phyloP scores from a whole-genome alignment of 129 eudicot genomes.

The Arctium minus region DNA sequence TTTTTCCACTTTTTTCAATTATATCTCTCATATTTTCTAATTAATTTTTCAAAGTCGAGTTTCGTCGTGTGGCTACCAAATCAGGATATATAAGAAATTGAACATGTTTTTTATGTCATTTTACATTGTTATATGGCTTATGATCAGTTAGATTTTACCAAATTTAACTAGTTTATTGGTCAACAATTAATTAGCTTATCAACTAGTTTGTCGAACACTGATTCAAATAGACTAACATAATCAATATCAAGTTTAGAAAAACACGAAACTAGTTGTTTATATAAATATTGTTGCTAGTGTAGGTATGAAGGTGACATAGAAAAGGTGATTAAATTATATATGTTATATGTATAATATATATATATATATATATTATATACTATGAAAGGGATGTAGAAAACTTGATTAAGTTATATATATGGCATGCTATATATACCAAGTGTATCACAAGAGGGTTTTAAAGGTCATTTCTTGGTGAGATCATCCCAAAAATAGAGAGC shows the following conservation, averaged over 20 bases:
- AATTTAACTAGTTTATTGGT: too few species aligned
- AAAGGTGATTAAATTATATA: not conserved
- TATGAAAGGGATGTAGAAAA: not conserved
- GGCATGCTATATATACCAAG: constrained; percentile 10
- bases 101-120: not conserved
- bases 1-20: too few species aligned
- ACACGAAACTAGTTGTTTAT: not conserved
- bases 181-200: too few species aligned
- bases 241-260: not conserved
- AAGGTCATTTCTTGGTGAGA: not conserved
- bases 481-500: constrained; percentile 5
- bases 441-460: constrained; percentile 11
- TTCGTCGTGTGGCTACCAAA: too few species aligned
- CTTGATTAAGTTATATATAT: constrained; percentile 12
- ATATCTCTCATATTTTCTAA: too few species aligned
- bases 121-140: not conserved
- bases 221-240: too few species aligned
- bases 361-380: not conserved
- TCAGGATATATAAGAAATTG: too few species aligned
- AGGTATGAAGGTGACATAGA: not conserved
- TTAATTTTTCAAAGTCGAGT: too few species aligned
- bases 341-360: not conserved
- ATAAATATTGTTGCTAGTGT: not conserved
- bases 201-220: too few species aligned
- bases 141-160: too few species aligned